Conservation (phyloP, 306 rosid genomes). For the Luffa aegyptiaca region DNA sequence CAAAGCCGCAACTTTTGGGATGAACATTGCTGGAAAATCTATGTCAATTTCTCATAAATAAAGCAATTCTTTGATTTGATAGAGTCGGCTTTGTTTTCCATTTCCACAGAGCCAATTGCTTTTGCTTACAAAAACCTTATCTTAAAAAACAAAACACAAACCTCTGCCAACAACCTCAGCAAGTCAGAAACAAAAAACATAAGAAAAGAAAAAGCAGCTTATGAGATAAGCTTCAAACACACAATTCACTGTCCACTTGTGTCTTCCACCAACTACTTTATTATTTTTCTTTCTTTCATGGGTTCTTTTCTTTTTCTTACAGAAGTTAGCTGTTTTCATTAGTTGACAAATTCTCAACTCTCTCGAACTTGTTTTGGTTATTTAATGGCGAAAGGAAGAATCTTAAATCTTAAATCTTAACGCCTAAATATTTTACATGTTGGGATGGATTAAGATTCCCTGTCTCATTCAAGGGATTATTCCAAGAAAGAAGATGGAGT, state of each 20-base stretch:
- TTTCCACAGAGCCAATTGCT: background rate
- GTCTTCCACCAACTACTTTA: background rate
- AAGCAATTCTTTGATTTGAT: slow-evolving; percentile 4
- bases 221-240: background rate
- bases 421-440: background rate
- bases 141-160: background rate
- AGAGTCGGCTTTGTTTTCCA: background rate
- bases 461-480: background rate
- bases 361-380: background rate
- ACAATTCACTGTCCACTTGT: background rate
- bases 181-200: background rate
- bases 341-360: background rate
- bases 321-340: background rate
- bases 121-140: slow-evolving; percentile 4
- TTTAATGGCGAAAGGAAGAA: background rate
- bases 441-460: background rate
- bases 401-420: background rate
- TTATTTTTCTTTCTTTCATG: background rate
- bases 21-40: slow-evolving; percentile 4
- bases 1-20: slow-evolving; percentile 1
- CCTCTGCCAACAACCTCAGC: background rate
- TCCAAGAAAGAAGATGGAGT: background rate
- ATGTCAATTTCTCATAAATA: background rate
- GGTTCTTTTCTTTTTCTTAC: background rate
- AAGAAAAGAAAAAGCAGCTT: background rate